Evolutionary conservation across 495 filamentous ascomycete species (phyloP).

Genomic region (Bombardia bombarda): DNA sequence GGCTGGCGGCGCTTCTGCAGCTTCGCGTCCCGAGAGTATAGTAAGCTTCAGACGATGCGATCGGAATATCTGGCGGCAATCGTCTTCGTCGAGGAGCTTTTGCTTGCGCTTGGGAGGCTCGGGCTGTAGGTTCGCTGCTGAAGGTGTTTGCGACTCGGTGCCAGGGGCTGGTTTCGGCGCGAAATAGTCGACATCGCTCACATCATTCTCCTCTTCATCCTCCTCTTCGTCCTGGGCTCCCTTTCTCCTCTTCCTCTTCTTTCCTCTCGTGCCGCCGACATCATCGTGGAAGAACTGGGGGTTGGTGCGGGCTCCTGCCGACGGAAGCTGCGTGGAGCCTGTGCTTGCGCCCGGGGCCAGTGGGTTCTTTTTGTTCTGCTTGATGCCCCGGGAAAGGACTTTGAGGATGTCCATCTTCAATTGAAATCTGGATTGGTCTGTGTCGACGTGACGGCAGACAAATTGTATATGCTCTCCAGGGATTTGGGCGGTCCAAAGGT

Average conservation of each 20-base stretch:
- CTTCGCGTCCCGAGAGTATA: slow-evolving; percentile 39
- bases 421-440: neutral
- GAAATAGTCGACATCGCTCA: slow-evolving; percentile 42
- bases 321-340: slow-evolving; percentile 34
- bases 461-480: no score
- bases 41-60: slow-evolving; percentile 85
- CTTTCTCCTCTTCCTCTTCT: slow-evolving; percentile 43
- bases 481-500: neutral
- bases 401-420: slow-evolving; percentile 55
- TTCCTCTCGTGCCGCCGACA: slow-evolving; percentile 23
- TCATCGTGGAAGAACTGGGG: slow-evolving; percentile 44
- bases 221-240: slow-evolving; percentile 11
- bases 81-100: slow-evolving; percentile 47
- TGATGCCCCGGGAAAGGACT: slow-evolving; percentile 58
- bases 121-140: slow-evolving; percentile 1
- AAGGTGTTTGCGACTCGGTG: slow-evolving; percentile 9
- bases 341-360: slow-evolving; percentile 21
- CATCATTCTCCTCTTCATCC: slow-evolving; percentile 18
- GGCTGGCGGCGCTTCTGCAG: slow-evolving; percentile 18
- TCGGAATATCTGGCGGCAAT: slow-evolving; percentile 66
- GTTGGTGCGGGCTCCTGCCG: slow-evolving; percentile 39
- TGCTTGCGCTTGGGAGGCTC: slow-evolving; percentile 21
- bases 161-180: slow-evolving; percentile 23
- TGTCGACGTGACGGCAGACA: neutral
- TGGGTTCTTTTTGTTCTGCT: slow-evolving; percentile 24